These are phyloP conservation scores for Diaporthe sp. DNA, from an alignment of 2,329 filamentous ascomycete species.

Conservation along the genomic window DNA sequence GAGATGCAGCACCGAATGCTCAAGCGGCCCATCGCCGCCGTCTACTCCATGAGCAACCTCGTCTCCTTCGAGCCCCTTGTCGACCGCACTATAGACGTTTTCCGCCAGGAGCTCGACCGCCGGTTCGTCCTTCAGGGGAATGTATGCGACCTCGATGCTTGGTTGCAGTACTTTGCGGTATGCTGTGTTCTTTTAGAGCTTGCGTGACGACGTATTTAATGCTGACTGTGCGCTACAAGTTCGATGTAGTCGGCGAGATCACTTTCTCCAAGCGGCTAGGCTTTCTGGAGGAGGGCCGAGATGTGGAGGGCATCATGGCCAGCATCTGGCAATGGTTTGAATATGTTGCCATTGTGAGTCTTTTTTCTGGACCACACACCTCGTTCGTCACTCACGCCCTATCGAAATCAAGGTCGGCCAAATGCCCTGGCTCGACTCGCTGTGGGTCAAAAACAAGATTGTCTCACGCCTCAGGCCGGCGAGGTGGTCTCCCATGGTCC, in stretches of 20 bases:
- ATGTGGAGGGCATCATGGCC: constrained; percentile 6
- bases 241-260: constrained; percentile 9
- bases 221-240: neutral
- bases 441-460: constrained; percentile 1
- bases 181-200: neutral
- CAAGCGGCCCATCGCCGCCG: constrained; percentile 14
- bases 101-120: constrained; percentile 18
- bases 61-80: constrained; percentile 22
- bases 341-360: constrained; percentile 9
- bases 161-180: constrained; percentile 34
- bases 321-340: constrained; percentile 9
- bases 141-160: constrained; percentile 2
- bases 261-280: constrained; percentile 5
- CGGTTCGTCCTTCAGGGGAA: neutral
- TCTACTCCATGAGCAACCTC: constrained; percentile 22
- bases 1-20: constrained; percentile 23
- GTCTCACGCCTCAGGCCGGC: neutral
- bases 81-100: constrained; percentile 14
- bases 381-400: neutral
- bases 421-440: constrained; percentile 4
- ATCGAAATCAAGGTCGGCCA: neutral
- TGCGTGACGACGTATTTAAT: neutral
- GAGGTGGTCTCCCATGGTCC: constrained; percentile 6
- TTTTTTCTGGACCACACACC: neutral
- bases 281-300: constrained; percentile 10